phyloP scores from a whole-genome alignment of 352 stramenopile species.

The Halophytophthora batemanensis region DNA sequence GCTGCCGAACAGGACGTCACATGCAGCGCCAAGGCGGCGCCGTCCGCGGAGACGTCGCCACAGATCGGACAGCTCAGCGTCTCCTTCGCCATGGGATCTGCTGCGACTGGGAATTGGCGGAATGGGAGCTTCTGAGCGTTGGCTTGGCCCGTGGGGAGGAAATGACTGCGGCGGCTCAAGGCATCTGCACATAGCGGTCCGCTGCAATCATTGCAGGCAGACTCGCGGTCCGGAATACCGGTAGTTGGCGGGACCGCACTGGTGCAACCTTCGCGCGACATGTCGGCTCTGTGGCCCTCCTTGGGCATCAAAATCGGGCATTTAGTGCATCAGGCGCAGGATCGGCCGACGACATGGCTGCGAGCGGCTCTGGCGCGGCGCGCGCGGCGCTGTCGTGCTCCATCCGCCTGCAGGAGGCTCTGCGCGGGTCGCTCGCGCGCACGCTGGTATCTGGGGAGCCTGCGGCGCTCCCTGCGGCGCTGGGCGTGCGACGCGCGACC shows the following conservation, averaged over 20 bases:
- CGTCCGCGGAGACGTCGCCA: slow-evolving; percentile 17
- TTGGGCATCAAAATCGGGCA: not conserved
- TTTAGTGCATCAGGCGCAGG: not conserved
- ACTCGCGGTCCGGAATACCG: too few relatives aligned
- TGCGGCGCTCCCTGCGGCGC: slow-evolving; percentile 23
- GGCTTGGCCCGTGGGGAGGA: too few relatives aligned
- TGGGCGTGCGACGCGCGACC: slow-evolving; percentile 66
- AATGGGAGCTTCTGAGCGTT: too few relatives aligned
- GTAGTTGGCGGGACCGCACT: slow-evolving; percentile 2
- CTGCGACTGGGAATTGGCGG: not conserved
- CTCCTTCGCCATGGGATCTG: slow-evolving; percentile 14
- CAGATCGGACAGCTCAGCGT: slow-evolving; percentile 50
- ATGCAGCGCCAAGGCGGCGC: slow-evolving; percentile 49
- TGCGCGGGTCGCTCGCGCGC: slow-evolving; percentile 36
- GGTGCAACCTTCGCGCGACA: slow-evolving; percentile 19
- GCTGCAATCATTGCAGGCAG: too few relatives aligned
- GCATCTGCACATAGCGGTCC: too few relatives aligned
- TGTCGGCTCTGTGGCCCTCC: not conserved
- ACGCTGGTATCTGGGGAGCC: slow-evolving; percentile 30
- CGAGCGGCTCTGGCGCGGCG: slow-evolving; percentile 3
- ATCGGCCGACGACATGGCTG: slow-evolving; percentile 3
- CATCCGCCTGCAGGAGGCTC: slow-evolving; percentile 41
- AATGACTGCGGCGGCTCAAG: too few relatives aligned
- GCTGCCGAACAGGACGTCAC: slow-evolving; percentile 40
- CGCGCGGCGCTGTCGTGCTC: slow-evolving; percentile 44